A percentile compares a stretch with the other conserved stretches of the same genome.
Evolutionary conservation across 768 basidiomycete species (phyloP).

Genomic region (Boletus sensibilis): DNA sequence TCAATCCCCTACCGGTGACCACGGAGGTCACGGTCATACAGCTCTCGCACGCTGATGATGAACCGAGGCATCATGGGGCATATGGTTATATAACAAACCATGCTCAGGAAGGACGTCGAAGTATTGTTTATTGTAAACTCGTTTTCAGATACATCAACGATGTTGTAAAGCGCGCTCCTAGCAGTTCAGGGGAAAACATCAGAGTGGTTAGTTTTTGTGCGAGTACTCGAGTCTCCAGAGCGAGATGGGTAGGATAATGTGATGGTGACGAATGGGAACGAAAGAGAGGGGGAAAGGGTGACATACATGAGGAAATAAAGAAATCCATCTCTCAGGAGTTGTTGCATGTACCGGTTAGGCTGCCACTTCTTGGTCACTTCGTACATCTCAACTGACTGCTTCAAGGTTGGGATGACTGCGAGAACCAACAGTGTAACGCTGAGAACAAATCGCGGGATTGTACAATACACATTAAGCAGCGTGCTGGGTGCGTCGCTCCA

Average conservation of each 20-base stretch:
- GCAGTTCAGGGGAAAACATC: background rate
- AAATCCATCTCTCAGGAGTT: constrained; percentile 3
- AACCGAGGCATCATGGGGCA: too few relatives aligned
- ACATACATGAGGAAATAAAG: constrained; percentile 14
- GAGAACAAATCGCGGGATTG: background rate
- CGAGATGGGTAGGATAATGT: background rate
- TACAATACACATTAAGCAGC: background rate
- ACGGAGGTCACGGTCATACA: too few relatives aligned
- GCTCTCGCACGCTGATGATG: too few relatives aligned
- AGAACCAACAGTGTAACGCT: background rate
- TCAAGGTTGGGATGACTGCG: background rate
- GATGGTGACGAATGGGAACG: background rate
- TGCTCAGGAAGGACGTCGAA: background rate
- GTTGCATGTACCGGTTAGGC: constrained; percentile 1
- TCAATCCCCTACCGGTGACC: too few relatives aligned
- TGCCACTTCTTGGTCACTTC: constrained; percentile 6
- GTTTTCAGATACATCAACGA: background rate
- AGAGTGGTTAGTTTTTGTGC: background rate
- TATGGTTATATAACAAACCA: background rate
- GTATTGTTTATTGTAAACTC: background rate
- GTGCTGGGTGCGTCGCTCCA: background rate
- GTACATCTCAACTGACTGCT: constrained; percentile 1
- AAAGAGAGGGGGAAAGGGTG: background rate
- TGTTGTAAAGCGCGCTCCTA: background rate
- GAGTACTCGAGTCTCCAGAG: background rate